A percentile compares a stretch with the other conserved stretches of the same genome.
Evolutionary conservation across 192 early-diverging fungal genomes (phyloP).

Genomic region (Cetraspora pellucida): DNA sequence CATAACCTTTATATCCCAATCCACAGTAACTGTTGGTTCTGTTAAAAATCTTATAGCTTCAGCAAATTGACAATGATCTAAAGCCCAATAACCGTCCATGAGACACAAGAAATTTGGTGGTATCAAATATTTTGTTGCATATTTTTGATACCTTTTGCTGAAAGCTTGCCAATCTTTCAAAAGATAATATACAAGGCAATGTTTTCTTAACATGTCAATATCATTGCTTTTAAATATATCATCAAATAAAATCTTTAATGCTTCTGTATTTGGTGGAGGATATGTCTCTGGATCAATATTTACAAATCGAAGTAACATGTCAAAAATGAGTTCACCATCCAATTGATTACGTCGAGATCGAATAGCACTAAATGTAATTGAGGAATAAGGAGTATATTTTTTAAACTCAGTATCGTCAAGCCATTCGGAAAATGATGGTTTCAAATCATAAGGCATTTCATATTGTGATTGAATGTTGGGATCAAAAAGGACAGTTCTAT

Average conservation of each 20-base stretch:
- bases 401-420: background rate
- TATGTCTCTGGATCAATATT: background rate
- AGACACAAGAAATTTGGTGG: constrained; percentile 6
- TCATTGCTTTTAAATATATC: background rate
- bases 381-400: background rate
- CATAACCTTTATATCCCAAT: background rate
- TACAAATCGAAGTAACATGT: background rate
- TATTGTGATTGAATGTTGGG: background rate
- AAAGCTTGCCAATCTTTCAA: background rate
- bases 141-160: background rate
- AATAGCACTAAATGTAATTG: background rate
- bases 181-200: constrained; percentile 15
- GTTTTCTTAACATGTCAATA: background rate
- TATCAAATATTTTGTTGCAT: background rate
- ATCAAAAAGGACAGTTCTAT: background rate
- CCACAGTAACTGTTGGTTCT: background rate
- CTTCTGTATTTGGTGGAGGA: background rate
- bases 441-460: background rate
- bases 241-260: background rate
- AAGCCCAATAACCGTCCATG: constrained; percentile 13
- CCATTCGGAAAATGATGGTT: background rate
- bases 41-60: constrained; percentile 12
- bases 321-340: constrained; percentile 1
- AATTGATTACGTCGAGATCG: constrained; percentile 35
- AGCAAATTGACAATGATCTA: constrained; percentile 6